These are phyloP conservation scores for Lasiodiplodia theobromae DNA, from an alignment of 2,329 filamentous ascomycete species.

Conservation along the genomic window DNA sequence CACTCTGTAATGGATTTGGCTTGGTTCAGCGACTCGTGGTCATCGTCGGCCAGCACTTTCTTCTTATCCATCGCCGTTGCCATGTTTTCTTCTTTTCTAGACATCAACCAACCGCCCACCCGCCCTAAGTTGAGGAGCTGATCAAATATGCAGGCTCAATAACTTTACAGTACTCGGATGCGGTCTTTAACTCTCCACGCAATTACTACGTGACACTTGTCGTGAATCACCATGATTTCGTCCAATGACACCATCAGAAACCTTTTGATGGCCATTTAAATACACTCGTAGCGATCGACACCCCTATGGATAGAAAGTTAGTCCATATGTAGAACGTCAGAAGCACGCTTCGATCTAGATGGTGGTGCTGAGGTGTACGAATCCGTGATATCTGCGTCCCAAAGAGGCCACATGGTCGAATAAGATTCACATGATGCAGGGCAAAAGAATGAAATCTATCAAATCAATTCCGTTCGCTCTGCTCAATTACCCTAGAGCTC, in stretches of 20 bases:
- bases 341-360: not conserved
- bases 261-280: not conserved
- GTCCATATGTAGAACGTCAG: not conserved
- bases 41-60: not conserved
- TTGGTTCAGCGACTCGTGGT: not conserved
- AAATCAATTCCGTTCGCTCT: not conserved
- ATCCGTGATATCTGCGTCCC: not conserved
- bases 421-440: not conserved
- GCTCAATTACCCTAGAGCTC: conserved; percentile 27
- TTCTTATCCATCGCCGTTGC: not conserved
- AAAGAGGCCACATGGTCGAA: not conserved
- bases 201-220: too few species aligned
- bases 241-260: not conserved
- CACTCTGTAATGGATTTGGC: not conserved
- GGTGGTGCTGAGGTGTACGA: not conserved
- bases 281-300: not conserved
- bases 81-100: not conserved
- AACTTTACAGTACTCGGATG: too few species aligned
- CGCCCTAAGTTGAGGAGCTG: not conserved
- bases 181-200: not conserved
- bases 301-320: not conserved
- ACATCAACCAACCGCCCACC: not conserved
- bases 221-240: too few species aligned
- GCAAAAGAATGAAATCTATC: not conserved
- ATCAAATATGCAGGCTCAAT: too few species aligned